Base-by-base conservation (phyloP, 805 yeast species). In the Millerozyma miso region DNA sequence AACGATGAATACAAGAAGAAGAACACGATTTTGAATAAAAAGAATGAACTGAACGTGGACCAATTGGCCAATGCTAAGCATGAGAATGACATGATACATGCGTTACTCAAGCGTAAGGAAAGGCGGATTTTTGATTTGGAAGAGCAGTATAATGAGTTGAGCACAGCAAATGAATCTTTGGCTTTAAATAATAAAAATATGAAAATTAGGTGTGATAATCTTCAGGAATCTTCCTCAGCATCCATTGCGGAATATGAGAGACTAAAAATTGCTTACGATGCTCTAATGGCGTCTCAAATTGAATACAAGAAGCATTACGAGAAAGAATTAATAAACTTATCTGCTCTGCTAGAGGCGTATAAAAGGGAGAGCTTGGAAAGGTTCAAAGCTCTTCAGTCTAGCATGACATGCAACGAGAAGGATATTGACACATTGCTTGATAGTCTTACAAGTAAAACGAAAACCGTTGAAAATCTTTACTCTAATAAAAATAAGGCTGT, bases 71-170 rank as follows among this genome's bases (percentile, higher is more conserved):
- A 81, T 48, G 69, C 85, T 32, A 83, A 83, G 59, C 90, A 85
- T 58, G 91, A 88, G 54, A 83, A 83, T 52, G 89, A 85, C 49
- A 83, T 83, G 67, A 70, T 84, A 35, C 82, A 77, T 53, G 80
- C 88, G 1, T 64, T 85, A 48, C 63, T 87, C 45, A 79, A 76
- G 47, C 68, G 95, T 40, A 85, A 85, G 53, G 88, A 85, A 52
- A 71, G 90, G 40, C 69, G 87, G 41, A 75, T 85, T 19, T 54
- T 67, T 23, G 91, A 84, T 50, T 63, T 86, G 52, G 95, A 88
- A 58, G 67, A 63, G 33, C 80, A 79, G 49, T 60, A 75, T 43
- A 71, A 71, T 41, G 79, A 75, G 17, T 52, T 76, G n/a, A 53
- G 66, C 34, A 66, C 77, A 5, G 58, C 62, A 16, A 67, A 71